phyloP scores from a whole-genome alignment of 257 asterid genomes.

The Ehretia macrophylla region DNA sequence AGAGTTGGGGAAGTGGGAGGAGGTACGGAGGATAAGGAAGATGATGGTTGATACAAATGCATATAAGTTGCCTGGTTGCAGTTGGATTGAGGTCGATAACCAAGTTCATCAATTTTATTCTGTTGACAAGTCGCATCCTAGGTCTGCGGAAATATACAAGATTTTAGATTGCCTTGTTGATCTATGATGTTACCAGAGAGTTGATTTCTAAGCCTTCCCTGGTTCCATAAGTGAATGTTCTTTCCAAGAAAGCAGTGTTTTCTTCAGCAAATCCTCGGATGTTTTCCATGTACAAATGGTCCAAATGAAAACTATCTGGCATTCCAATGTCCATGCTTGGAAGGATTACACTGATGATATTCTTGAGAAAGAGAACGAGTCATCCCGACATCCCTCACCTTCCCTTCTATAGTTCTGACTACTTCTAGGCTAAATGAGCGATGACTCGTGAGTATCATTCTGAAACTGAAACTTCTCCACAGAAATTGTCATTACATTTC shows the following conservation, averaged over 20 bases:
- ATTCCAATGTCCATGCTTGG: too few species aligned
- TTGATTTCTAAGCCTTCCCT: too few species aligned
- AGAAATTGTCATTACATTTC: too few species aligned
- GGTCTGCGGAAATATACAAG: conserved; percentile 48
- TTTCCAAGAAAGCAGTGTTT: not conserved
- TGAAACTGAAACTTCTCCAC: too few species aligned
- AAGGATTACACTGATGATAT: too few species aligned
- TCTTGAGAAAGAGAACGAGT: too few species aligned
- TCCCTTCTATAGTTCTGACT: not conserved
- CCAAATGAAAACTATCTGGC: too few species aligned
- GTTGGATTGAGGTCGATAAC: conserved; percentile 73
- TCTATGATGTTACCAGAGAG: conserved; percentile 3
- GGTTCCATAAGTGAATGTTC: too few species aligned
- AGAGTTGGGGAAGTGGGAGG: conserved; percentile 71
- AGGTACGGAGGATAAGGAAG: conserved; percentile 45
- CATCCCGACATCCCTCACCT: too few species aligned
- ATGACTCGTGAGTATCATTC: too few species aligned
- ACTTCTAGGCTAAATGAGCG: too few species aligned
- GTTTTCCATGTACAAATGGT: too few species aligned
- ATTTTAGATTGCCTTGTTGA: conserved; percentile 40
- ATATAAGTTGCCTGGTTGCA: conserved; percentile 62
- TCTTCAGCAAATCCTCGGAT: not conserved
- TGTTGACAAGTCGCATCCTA: conserved; percentile 63
- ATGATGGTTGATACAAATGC: conserved; percentile 33
- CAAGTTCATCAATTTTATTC: conserved; percentile 52